These are phyloP conservation scores for Ballota nigra DNA, from an alignment of 257 asterid species.

Conservation along the genomic window DNA sequence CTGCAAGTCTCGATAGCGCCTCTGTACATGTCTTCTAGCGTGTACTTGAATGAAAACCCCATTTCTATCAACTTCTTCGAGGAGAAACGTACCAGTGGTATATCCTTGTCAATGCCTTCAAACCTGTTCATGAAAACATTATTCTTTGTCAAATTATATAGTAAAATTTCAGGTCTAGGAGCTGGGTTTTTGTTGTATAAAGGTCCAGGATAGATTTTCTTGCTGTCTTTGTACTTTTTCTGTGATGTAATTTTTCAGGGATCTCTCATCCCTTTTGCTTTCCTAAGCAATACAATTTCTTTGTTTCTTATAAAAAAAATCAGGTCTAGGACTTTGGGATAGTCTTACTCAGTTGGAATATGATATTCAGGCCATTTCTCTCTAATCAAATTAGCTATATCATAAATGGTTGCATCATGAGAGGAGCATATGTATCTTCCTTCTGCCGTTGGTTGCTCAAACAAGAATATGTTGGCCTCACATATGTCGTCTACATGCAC, in stretches of 20 bases:
- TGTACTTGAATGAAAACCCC: conserved; percentile 79
- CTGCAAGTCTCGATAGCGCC: conserved; percentile 82
- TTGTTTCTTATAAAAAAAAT: too few species aligned
- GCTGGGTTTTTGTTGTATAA: too few species aligned
- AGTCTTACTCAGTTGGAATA: conserved; percentile 66
- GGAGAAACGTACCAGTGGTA: conserved; percentile 63
- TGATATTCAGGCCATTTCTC: conserved; percentile 86
- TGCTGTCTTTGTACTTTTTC: too few species aligned
- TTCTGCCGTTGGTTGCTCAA: conserved; percentile 67
- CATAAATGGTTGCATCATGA: conserved; percentile 69
- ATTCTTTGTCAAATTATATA: background rate
- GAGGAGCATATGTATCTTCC: conserved; percentile 94
- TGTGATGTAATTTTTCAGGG: too few species aligned
- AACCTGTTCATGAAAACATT: conserved; percentile 48
- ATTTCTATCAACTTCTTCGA: conserved; percentile 62
- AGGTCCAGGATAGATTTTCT: too few species aligned
- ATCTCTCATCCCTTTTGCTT: too few species aligned
- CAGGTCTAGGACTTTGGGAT: background rate
- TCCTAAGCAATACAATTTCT: too few species aligned
- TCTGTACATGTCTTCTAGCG: conserved; percentile 73
- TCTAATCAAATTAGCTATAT: conserved; percentile 55
- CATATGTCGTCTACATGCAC: conserved; percentile 88
- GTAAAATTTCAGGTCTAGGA: background rate
- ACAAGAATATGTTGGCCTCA: conserved; percentile 88
- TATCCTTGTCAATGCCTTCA: conserved; percentile 70